These are phyloP conservation scores for Trypanosoma avium DNA, from an alignment of 208 protist species.

Conservation along the genomic window DNA sequence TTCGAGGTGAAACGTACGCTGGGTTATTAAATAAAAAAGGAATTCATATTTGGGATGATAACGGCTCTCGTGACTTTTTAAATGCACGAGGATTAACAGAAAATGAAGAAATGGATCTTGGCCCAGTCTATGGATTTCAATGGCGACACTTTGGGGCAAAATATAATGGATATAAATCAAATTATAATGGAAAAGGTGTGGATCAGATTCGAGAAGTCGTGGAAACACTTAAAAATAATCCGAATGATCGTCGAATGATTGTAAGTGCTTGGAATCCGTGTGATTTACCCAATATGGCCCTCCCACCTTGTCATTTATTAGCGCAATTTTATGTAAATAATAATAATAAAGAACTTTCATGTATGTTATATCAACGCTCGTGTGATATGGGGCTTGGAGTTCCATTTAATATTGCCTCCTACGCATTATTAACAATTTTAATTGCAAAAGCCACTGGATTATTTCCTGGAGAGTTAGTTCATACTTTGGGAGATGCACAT, in stretches of 20 bases:
- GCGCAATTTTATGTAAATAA: slow-evolving; percentile 97
- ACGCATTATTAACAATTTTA: slow-evolving; percentile 95
- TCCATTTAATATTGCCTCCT: slow-evolving; percentile 99
- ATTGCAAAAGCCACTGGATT: slow-evolving; percentile 93
- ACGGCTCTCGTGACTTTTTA: slow-evolving; percentile 96
- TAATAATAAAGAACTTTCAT: slow-evolving; percentile 92
- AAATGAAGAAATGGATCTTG: slow-evolving; percentile 96
- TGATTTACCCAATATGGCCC: slow-evolving; percentile 95
- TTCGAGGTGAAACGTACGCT: slow-evolving; percentile 95
- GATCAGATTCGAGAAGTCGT: slow-evolving; percentile 96
- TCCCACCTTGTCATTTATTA: slow-evolving; percentile 98
- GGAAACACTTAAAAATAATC: slow-evolving; percentile 92
- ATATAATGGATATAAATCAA: slow-evolving; percentile 84
- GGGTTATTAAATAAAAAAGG: slow-evolving; percentile 90
- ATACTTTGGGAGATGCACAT: slow-evolving; percentile 98
- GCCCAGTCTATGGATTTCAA: slow-evolving; percentile 99
- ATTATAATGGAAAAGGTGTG: slow-evolving; percentile 94
- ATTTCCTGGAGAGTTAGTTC: slow-evolving; percentile 95
- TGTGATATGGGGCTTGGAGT: slow-evolving; percentile 98
- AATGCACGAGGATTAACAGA: slow-evolving; percentile 92
- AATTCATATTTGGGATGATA: slow-evolving; percentile 98
- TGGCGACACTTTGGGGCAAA: slow-evolving; percentile 98
- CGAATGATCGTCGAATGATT: slow-evolving; percentile 95
- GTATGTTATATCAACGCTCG: slow-evolving; percentile 93
- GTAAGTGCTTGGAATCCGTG: slow-evolving; percentile 98